phyloP scores from a whole-genome alignment of 2,329 filamentous ascomycete genomes.

The Alternaria solani region DNA sequence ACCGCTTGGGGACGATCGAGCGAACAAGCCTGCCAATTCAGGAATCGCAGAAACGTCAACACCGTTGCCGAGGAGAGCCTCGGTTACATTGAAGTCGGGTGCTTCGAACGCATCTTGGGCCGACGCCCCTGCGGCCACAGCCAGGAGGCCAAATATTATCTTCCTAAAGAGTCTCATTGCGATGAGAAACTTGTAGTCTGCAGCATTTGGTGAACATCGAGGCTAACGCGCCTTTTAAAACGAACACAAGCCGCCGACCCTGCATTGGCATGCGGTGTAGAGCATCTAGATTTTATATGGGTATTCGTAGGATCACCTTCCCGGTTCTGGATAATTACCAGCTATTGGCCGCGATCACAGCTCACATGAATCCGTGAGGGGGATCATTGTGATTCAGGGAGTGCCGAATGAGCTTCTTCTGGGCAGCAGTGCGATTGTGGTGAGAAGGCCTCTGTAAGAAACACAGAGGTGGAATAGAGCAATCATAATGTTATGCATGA shows the following conservation, averaged over 20 bases:
- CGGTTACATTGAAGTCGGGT: background rate
- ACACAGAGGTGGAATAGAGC: background rate
- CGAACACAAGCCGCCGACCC: background rate
- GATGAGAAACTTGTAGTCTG: background rate
- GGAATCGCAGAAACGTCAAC: background rate
- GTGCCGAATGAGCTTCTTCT: background rate
- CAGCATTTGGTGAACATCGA: background rate
- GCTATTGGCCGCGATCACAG: background rate
- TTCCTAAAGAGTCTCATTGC: background rate
- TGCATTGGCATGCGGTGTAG: background rate
- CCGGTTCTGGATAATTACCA: background rate
- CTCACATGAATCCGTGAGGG: background rate
- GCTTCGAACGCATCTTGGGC: background rate
- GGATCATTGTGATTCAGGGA: background rate
- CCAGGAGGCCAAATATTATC: background rate
- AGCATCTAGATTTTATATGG: background rate
- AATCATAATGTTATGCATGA: background rate
- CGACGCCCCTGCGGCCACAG: fast-evolving
- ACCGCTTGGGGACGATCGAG: background rate
- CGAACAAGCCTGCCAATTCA: background rate
- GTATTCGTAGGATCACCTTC: too few species aligned
- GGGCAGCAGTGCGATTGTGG: background rate
- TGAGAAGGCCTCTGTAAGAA: background rate
- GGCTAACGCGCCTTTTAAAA: background rate
- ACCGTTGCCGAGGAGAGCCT: background rate